Evolutionary conservation across 1,284 basidiomycete genomes (phyloP).

Genomic region (Paramarasmius palmivorus): DNA sequence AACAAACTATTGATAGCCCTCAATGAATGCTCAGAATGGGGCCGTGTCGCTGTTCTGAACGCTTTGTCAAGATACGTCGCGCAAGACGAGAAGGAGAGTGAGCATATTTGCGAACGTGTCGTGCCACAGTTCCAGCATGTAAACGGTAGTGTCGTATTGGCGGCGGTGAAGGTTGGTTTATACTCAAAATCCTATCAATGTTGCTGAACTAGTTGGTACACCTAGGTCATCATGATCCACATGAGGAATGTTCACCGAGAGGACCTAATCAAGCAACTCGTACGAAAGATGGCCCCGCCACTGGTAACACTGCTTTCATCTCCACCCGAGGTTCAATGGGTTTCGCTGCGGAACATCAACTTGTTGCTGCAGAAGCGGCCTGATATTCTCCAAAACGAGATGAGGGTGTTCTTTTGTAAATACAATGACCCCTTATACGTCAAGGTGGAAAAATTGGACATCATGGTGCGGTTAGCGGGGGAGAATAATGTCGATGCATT

Average conservation of each 20-base stretch:
- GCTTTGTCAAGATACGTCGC: constrained; percentile 85
- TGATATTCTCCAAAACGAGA: constrained; percentile 90
- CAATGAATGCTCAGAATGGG: constrained; percentile 99
- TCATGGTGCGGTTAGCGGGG: constrained; percentile 93
- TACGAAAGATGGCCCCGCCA: constrained; percentile 98
- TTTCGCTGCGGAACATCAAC: constrained; percentile 95
- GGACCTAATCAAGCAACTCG: constrained; percentile 84
- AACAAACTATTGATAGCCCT: constrained; percentile 93
- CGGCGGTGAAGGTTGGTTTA: constrained; percentile 82
- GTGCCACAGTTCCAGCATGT: constrained; percentile 98
- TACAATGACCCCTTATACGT: constrained; percentile 99
- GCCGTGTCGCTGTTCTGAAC: constrained; percentile 89
- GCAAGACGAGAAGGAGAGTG: constrained; percentile 89
- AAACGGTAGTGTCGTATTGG: constrained; percentile 93
- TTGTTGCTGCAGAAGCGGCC: constrained; percentile 92
- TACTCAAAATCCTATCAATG: constrained; percentile 5
- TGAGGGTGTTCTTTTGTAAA: constrained; percentile 99
- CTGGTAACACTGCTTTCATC: constrained; percentile 80
- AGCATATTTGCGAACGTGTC: constrained; percentile 98
- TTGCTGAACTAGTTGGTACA: constrained; percentile 4
- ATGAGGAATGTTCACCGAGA: constrained; percentile 84
- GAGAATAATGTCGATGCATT: constrained; percentile 95
- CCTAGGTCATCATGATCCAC: constrained; percentile 94
- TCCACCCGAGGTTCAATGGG: constrained; percentile 92
- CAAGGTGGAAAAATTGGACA: constrained; percentile 97